Percentiles rank a stretch among this genome's conserved stretches.
Conservation (phyloP, 768 basidiomycete species). For the Boletus edulis region DNA sequence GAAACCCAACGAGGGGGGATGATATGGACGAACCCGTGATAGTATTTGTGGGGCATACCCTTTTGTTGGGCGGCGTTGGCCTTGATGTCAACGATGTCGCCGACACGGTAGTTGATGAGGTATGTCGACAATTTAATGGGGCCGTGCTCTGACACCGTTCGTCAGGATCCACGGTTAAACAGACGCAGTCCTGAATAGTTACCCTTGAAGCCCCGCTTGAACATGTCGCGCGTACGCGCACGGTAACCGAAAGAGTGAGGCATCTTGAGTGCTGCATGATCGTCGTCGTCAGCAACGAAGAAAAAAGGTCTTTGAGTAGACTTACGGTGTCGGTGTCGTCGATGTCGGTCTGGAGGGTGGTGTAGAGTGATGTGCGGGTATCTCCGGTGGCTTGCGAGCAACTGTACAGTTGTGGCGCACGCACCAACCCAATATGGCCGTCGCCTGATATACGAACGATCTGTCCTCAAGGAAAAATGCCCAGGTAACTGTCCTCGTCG, state of each 20-base stretch:
- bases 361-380: conserved; percentile 36
- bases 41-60: conserved; percentile 99
- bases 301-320: conserved; percentile 15
- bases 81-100: conserved; percentile 99
- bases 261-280: conserved; percentile 73
- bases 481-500: conserved; percentile 57
- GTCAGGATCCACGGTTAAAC: conserved; percentile 5
- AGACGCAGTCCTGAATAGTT: conserved; percentile 28
- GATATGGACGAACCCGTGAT: conserved; percentile 75
- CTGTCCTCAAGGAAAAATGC: conserved; percentile 72
- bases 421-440: conserved; percentile 36
- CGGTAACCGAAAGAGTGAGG: conserved; percentile 99
- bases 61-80: conserved; percentile 99
- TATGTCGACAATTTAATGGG: conserved; percentile 88
- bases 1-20: background rate
- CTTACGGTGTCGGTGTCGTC: conserved; percentile 49
- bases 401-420: conserved; percentile 65
- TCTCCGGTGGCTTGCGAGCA: conserved; percentile 62
- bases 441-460: conserved; percentile 20
- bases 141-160: conserved; percentile 68
- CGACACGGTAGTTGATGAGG: conserved; percentile 89
- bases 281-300: conserved; percentile 5
- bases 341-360: conserved; percentile 46
- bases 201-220: conserved; percentile 99
- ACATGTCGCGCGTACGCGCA: conserved; percentile 99